phyloP scores from a whole-genome alignment of 2,329 filamentous ascomycete species.

The Lasiodiplodia sp. region DNA sequence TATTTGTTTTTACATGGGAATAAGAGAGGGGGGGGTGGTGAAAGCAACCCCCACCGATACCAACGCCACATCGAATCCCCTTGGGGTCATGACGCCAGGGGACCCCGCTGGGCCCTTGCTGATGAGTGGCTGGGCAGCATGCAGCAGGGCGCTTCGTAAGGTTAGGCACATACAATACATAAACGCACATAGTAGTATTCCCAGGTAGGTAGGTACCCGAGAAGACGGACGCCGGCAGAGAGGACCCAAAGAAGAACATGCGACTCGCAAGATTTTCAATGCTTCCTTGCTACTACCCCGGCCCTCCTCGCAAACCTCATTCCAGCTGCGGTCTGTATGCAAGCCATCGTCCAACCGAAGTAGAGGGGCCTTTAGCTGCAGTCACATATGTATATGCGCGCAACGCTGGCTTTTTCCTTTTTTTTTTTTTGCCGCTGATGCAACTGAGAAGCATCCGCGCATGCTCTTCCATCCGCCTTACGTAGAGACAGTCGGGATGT shows the following conservation, averaged over 20 bases:
- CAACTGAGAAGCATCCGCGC: background rate
- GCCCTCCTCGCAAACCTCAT: background rate
- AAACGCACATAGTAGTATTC: background rate
- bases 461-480: too few species aligned
- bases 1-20: background rate
- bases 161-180: slow-evolving; percentile 1
- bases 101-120: background rate
- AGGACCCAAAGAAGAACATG: background rate
- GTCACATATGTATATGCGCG: background rate
- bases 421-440: background rate
- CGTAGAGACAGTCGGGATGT: background rate
- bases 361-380: background rate
- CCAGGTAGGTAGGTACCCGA: background rate
- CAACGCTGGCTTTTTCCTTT: background rate
- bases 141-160: background rate
- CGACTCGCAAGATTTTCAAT: background rate
- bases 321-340: background rate
- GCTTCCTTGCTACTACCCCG: background rate
- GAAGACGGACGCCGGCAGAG: background rate
- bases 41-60: background rate
- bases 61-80: background rate
- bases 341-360: slow-evolving; percentile 7
- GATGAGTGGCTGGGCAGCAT: background rate
- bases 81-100: background rate
- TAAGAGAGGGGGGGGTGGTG: background rate